Conservation (phyloP, 1,284 basidiomycete species). For the Taiwanofungus camphoratus region DNA sequence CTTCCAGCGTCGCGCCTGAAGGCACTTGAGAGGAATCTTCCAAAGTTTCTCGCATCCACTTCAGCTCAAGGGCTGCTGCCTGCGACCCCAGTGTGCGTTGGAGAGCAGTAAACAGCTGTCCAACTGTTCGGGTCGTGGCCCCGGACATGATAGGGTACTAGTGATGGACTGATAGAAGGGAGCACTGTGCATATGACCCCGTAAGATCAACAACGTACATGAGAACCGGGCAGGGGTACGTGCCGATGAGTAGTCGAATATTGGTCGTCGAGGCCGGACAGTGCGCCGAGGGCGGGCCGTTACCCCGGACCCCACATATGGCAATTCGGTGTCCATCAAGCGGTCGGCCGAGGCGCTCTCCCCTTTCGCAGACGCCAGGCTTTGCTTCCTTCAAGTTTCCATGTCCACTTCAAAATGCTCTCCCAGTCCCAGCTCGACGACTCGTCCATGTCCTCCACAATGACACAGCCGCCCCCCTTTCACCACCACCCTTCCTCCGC, state of each 20-base stretch:
- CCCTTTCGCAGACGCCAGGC: too few relatives aligned
- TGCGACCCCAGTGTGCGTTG: constrained; percentile 35
- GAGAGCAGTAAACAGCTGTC: constrained; percentile 29
- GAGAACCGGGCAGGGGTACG: too few relatives aligned
- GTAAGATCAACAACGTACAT: background rate
- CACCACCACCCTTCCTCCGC: constrained; percentile 19
- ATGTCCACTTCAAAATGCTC: constrained; percentile 8
- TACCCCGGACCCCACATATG: too few relatives aligned
- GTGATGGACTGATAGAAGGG: background rate
- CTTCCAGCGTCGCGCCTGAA: constrained; percentile 25
- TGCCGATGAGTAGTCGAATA: too few relatives aligned
- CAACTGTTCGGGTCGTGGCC: constrained; percentile 14
- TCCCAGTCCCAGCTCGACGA: constrained; percentile 8
- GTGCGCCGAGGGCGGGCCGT: too few relatives aligned
- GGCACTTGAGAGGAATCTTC: background rate
- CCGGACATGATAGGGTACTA: constrained; percentile 2
- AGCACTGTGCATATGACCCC: background rate
- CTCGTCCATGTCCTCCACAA: constrained; percentile 10
- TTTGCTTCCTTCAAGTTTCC: constrained; percentile 1
- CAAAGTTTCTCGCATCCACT: constrained; percentile 53
- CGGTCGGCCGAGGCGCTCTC: too few relatives aligned
- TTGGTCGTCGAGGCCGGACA: too few relatives aligned
- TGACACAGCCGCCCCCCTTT: constrained; percentile 14
- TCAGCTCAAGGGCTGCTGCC: constrained; percentile 48
- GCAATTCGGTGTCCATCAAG: too few relatives aligned